phyloP scores from a whole-genome alignment of 257 asterid species.

The Cordia subcordata region DNA sequence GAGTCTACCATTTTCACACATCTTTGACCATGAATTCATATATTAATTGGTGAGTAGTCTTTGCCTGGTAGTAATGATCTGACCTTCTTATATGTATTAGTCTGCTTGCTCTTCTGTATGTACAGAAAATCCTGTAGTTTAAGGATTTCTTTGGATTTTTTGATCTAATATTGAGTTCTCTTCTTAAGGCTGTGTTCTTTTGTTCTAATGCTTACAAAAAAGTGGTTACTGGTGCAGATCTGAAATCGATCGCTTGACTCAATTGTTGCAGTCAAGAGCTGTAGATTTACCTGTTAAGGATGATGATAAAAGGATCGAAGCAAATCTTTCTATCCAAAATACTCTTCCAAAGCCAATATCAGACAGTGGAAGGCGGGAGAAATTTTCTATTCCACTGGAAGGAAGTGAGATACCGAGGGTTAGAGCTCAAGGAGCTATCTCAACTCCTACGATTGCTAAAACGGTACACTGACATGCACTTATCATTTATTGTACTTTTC shows the following conservation, averaged over 20 bases:
- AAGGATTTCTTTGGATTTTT: not conserved
- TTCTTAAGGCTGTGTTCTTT: not conserved
- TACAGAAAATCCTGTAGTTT: not conserved
- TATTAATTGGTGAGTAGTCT: no score
- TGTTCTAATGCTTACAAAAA: not conserved
- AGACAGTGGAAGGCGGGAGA: conserved; percentile 34
- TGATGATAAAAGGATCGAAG: conserved; percentile 24
- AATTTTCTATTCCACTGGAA: conserved; percentile 25
- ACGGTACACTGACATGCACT: conserved; percentile 34
- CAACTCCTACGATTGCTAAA: conserved; percentile 33
- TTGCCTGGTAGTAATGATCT: no score
- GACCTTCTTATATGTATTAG: not conserved
- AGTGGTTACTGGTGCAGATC: conserved; percentile 40
- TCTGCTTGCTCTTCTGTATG: not conserved
- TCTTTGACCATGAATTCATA: no score
- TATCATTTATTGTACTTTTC: not conserved
- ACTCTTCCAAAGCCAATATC: conserved; percentile 9
- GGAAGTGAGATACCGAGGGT: conserved; percentile 28
- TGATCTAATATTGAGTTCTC: not conserved
- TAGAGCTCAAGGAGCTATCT: conserved; percentile 27
- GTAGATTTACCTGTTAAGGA: conserved; percentile 30
- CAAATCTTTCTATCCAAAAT: conserved; percentile 11
- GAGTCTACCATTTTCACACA: no score
- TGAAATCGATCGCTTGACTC: conserved; percentile 68
- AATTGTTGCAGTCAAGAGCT: conserved; percentile 65